phyloP scores from a whole-genome alignment of 129 eudicot genomes.

The Chrysanthemum seticuspe region DNA sequence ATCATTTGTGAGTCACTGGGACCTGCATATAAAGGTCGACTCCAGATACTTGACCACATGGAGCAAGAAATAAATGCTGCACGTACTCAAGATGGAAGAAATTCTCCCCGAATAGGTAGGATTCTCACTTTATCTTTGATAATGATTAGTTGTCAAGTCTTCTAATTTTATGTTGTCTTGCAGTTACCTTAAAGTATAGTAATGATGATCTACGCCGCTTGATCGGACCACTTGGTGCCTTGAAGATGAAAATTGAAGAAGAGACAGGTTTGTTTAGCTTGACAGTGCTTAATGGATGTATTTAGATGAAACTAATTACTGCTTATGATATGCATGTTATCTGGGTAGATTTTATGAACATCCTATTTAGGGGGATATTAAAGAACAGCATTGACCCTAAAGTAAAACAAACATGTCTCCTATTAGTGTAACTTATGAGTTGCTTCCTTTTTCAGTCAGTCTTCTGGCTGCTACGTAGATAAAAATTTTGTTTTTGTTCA shows the following conservation, averaged over 20 bases:
- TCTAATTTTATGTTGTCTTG: conserved; percentile 16
- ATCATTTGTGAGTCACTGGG: conserved; percentile 78
- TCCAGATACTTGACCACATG: conserved; percentile 86
- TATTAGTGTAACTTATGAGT: neutral
- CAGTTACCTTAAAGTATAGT: conserved; percentile 75
- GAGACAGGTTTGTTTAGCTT: conserved; percentile 64
- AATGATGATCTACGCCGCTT: conserved; percentile 84
- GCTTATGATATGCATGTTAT: neutral
- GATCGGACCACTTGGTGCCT: conserved; percentile 90
- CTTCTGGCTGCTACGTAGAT: too few relatives aligned
- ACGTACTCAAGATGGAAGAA: conserved; percentile 64
- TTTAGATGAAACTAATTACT: conserved; percentile 9
- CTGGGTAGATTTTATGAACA: neutral
- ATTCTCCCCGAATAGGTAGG: conserved; percentile 75
- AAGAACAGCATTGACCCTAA: too few relatives aligned
- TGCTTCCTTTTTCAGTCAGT: too few relatives aligned
- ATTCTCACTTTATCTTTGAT: neutral
- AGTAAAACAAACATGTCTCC: neutral
- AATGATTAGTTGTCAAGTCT: neutral
- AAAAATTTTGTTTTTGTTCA: too few relatives aligned
- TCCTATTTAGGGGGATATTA: too few relatives aligned
- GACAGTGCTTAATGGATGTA: neutral
- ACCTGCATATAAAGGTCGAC: conserved; percentile 78
- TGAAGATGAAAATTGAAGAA: conserved; percentile 87
- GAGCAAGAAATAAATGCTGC: conserved; percentile 74